Base-by-base conservation (phyloP, 2,329 filamentous ascomycete species). In the Ustilaginoidea virens region DNA sequence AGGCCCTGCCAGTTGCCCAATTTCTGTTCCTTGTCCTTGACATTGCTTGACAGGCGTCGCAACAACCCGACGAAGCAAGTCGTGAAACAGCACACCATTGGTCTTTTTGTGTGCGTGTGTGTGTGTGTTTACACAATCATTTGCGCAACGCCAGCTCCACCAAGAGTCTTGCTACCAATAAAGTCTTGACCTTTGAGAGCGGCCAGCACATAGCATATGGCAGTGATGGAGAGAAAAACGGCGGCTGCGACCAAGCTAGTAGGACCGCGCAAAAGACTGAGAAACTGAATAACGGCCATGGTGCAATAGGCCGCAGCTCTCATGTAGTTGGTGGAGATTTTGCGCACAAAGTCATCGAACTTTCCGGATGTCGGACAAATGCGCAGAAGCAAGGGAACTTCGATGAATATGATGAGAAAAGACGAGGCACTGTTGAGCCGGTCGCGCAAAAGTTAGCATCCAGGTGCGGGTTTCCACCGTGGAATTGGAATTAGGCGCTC, bases 251-350 rank as follows among this genome's bases (percentile, higher is more conserved):
- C 80, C 53, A 98, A 60, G 47, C 75, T 82, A 28, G 76, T 81
- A 7, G 68, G 52, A 26, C 56, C 51, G 14, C 60, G 46, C 35
- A 80, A 64, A 38, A 86, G 60, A 51, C 82, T 92, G 34, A 92
- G 60, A 71, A 81, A 96, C 56, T 94, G 85, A 25, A 92, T 54
- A 28, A 77, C 48, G 43, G 73, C 80, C 80, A 96, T 87, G 50
- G 71, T 58, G 33, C 60, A 57, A 58, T 98, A 98, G 49, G 92
- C 78, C 33, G 63, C 79, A 13, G 87, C 87, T 56, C 90, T 85
- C 76, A 90, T 92, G 63, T 86, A 96, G 64, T 94, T 96, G 34
- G 86, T 92, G 38, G 83, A 83, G 63, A 98, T 81, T 47, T 72
- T 77, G 56, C 87, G 85, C 55, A 98, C 87, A 51, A 85, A 77